Conservation (phyloP, 306 rosid species). For the Fragaria iinumae region DNA sequence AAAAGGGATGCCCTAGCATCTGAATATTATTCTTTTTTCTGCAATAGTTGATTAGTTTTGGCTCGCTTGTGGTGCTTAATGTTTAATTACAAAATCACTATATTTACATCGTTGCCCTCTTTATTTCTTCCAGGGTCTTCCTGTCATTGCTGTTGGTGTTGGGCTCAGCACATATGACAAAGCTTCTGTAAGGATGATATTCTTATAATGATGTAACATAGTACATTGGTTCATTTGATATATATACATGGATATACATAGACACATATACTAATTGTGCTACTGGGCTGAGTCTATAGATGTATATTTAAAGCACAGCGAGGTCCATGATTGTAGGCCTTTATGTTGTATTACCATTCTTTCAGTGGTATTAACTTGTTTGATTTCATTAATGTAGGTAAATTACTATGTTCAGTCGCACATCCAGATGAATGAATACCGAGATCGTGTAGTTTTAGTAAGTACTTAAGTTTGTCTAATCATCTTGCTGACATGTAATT, state of each 20-base stretch:
- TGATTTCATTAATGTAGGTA: conserved; percentile 45
- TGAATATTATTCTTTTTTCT: neutral
- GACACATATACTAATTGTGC: neutral
- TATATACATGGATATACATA: neutral
- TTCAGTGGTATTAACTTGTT: neutral
- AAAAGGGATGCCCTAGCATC: neutral
- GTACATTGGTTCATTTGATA: neutral
- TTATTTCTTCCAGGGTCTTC: conserved; percentile 64
- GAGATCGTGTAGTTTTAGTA: conserved; percentile 87
- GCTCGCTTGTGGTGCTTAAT: neutral
- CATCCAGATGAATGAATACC: conserved; percentile 88
- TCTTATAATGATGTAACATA: neutral
- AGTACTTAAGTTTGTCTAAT: conserved; percentile 29
- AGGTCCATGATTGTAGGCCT: neutral
- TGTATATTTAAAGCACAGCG: neutral
- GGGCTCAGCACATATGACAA: conserved; percentile 93
- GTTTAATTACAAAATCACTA: neutral
- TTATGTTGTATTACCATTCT: neutral
- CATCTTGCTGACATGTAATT: conserved; percentile 9
- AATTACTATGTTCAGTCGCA: conserved; percentile 89
- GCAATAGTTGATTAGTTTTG: conserved; percentile 8
- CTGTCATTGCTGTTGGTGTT: conserved; percentile 82
- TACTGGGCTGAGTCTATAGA: conserved; percentile 14
- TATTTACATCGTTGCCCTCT: conserved; percentile 14
- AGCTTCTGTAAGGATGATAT: conserved; percentile 78